These are phyloP conservation scores for Arthrobotrys entomopaga DNA, from an alignment of 2,329 filamentous ascomycete genomes.

Conservation along the genomic window DNA sequence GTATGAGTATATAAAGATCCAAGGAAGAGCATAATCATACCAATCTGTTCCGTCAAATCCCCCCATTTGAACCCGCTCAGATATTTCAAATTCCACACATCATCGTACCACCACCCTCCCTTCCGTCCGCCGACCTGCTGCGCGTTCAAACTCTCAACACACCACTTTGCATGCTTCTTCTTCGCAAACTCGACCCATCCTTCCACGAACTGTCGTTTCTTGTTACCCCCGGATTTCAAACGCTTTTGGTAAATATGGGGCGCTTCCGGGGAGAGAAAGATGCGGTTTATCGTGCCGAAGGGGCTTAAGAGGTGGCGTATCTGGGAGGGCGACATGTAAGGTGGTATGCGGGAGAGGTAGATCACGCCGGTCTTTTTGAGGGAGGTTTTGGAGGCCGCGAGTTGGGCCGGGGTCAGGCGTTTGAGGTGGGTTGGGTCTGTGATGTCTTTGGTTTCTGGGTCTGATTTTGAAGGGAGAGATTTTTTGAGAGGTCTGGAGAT, in stretches of 20 bases:
- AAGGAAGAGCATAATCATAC: slow-evolving; percentile 47
- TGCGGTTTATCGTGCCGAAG: slow-evolving; percentile 79
- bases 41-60: slow-evolving; percentile 62
- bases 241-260: slow-evolving; percentile 73
- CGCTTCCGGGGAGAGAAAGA: slow-evolving; percentile 82
- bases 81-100: slow-evolving; percentile 86
- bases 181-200: slow-evolving; percentile 85
- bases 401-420: slow-evolving; percentile 73
- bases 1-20: not conserved
- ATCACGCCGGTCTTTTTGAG: slow-evolving; percentile 80
- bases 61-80: slow-evolving; percentile 85
- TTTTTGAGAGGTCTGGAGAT: slow-evolving; percentile 59
- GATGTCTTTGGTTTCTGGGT: slow-evolving; percentile 64
- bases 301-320: slow-evolving; percentile 78
- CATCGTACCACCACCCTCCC: slow-evolving; percentile 82
- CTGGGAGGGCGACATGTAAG: slow-evolving; percentile 87
- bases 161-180: slow-evolving; percentile 81
- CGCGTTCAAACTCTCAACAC: slow-evolving; percentile 79
- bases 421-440: slow-evolving; percentile 62
- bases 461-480: slow-evolving; percentile 59
- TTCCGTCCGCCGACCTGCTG: slow-evolving; percentile 77
- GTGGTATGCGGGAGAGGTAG: slow-evolving; percentile 84
- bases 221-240: slow-evolving; percentile 79
- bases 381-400: slow-evolving; percentile 72
- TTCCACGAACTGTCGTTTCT: slow-evolving; percentile 82